A percentile compares a stretch with the other conserved stretches of the same genome.
Conservation (phyloP, 352 stramenopile genomes). For the Globisporangium okanoganense region DNA sequence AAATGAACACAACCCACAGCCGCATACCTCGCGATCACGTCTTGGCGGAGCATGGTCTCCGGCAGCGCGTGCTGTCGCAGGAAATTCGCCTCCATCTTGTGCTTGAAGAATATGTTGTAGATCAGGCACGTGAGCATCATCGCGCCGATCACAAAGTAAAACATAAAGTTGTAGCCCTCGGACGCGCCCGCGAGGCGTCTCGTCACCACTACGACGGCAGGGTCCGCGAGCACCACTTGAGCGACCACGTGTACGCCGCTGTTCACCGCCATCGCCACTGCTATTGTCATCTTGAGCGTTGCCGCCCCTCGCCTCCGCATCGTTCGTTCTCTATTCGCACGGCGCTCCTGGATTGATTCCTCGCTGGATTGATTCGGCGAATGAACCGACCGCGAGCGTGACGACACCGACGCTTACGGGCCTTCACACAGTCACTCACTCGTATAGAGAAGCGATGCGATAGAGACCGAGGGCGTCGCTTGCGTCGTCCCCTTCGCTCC, state of each 20-base stretch:
- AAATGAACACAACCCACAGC: no score
- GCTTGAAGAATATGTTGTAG: constrained; percentile 89
- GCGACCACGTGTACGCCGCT: not conserved
- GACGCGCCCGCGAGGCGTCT: constrained; percentile 35
- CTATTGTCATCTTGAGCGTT: not conserved
- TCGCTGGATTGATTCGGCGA: not conserved
- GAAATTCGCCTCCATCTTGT: constrained; percentile 74
- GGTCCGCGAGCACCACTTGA: not conserved
- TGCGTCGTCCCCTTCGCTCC: not conserved
- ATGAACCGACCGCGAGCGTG: not conserved
- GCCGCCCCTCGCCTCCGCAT: not conserved
- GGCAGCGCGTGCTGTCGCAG: constrained; percentile 62
- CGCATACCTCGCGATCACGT: constrained; percentile 83
- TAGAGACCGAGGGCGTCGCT: not conserved
- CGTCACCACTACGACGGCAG: not conserved
- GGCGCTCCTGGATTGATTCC: not conserved
- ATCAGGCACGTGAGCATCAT: constrained; percentile 87
- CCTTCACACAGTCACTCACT: not conserved
- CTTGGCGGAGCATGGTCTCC: constrained; percentile 83
- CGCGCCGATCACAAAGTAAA: constrained; percentile 84
- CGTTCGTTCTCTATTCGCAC: not conserved
- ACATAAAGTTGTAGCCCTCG: constrained; percentile 86
- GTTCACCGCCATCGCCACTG: not conserved
- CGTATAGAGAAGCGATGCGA: not conserved
- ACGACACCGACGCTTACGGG: not conserved